phyloP scores from a whole-genome alignment of 495 filamentous ascomycete genomes.

The Penicillium parvum region DNA sequence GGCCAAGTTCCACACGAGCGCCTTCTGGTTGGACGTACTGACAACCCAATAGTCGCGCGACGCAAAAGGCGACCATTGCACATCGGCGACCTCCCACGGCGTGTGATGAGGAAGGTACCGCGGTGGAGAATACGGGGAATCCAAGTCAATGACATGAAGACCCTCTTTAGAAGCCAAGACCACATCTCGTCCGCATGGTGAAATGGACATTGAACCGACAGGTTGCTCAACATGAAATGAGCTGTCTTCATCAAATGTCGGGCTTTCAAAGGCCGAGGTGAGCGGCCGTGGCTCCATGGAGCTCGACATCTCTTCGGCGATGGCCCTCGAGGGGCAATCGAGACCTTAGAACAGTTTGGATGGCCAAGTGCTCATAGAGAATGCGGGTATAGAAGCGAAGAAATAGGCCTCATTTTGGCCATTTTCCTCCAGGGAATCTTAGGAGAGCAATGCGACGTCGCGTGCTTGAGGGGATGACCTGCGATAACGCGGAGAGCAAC shows the following conservation, averaged over 20 bases:
- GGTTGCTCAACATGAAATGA: slow-evolving; percentile 79
- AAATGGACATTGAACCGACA: slow-evolving; percentile 77
- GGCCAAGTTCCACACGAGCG: slow-evolving; percentile 89
- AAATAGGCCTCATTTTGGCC: not conserved
- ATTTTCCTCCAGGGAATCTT: not conserved
- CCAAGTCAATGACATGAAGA: slow-evolving; percentile 88
- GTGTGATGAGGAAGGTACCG: slow-evolving; percentile 81
- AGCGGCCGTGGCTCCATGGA: slow-evolving; percentile 40
- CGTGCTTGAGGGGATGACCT: slow-evolving; percentile 10
- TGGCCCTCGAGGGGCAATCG: slow-evolving; percentile 11
- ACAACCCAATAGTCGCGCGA: slow-evolving; percentile 88
- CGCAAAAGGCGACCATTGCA: slow-evolving; percentile 95
- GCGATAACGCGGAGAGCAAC: slow-evolving; percentile 16
- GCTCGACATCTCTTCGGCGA: slow-evolving; percentile 35
- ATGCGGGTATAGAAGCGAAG: not conserved
- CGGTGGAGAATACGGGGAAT: slow-evolving; percentile 84
- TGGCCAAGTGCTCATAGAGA: slow-evolving; percentile 1
- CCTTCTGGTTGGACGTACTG: slow-evolving; percentile 91
- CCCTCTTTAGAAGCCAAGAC: slow-evolving; percentile 84
- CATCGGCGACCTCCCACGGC: slow-evolving; percentile 96
- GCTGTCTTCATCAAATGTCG: slow-evolving; percentile 80
- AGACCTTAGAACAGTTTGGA: slow-evolving; percentile 6
- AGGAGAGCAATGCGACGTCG: not conserved
- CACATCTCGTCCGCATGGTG: slow-evolving; percentile 87
- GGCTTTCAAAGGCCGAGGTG: slow-evolving; percentile 72